Evolutionary conservation across 208 protist species (phyloP).

Genomic region (Giardia muris): DNA sequence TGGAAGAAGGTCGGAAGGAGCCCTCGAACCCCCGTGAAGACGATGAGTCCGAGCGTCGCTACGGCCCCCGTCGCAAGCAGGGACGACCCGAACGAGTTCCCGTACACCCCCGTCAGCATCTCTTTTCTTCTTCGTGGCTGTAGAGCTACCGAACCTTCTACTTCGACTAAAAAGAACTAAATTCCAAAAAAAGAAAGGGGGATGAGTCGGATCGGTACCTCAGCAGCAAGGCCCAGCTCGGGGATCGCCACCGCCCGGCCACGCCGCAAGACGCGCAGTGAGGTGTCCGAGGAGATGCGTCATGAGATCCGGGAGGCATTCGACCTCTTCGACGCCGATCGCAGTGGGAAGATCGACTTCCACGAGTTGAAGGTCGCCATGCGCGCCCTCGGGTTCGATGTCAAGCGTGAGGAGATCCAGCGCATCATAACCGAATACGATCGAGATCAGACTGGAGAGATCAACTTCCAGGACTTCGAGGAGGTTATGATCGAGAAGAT

Average conservation of each 20-base stretch:
- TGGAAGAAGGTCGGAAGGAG: neutral
- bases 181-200: no score
- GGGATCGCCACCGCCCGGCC: neutral
- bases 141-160: no score
- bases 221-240: neutral
- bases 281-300: constrained; percentile 89
- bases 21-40: neutral
- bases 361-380: constrained; percentile 97
- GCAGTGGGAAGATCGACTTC: constrained; percentile 74
- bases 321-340: constrained; percentile 87
- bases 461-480: constrained; percentile 61
- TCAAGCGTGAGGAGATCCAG: constrained; percentile 71
- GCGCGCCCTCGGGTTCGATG: constrained; percentile 91
- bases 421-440: constrained; percentile 62
- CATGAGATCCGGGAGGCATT: constrained; percentile 96
- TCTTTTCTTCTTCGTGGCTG: no score
- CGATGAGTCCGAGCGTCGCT: neutral
- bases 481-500: constrained; percentile 68
- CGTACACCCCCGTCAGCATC: no score
- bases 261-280: constrained; percentile 40
- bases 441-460: constrained; percentile 55
- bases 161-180: no score
- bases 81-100: neutral
- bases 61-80: neutral
- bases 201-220: neutral